Evolutionary conservation across 2,329 filamentous ascomycete genomes (phyloP), one percentile per base, ranked within the genome.

Genomic region (Claviceps maximensis): DNA sequence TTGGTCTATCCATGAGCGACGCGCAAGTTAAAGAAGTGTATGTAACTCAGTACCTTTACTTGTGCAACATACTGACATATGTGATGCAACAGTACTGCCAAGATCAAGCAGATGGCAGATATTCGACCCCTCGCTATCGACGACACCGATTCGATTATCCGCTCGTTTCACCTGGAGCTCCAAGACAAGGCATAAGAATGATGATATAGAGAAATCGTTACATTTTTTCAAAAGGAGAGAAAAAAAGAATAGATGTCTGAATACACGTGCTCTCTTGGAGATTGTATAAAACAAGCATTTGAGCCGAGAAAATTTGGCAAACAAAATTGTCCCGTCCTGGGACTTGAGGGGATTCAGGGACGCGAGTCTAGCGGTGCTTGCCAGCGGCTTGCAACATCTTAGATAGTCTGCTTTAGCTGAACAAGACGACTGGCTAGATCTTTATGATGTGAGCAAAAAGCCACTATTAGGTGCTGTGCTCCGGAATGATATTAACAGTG

Each of bases 31-130:
- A 65, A 61, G 54, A 60, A 58, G 59, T 66, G 65, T 67, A 60
- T 47, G 65, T 63, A 19, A 3, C 21, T 21, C 15, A 15, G 33
- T 27, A 9, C 3, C 13, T 19, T 31, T 8, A 23, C 40, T 36
- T 33, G 13, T 8, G 23, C 12, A 15, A 17, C 15, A 4, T 19
- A 29, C 49, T 50, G 40, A 50, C 40, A 50, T 27, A 25, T 40
- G 29, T 12, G n/a, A n/a, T 17, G 84, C 12, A 29, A 51, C 42
- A 64, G 62, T 9, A 65, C 62, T n/a, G 46, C 40, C 36, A 94
- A 94, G 83, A 93, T 95, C 77, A 95, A 96, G 86, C 79, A 80
- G 46, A 73, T 95, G 67, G 89, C 89, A 46, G 89, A 95, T 62
- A 83, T 95, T 50, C 77, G 88, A 58, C 86, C 86, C 53, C 84